Base-by-base conservation (phyloP, 352 stramenopile genomes). In the Phytophthora syringae region DNA sequence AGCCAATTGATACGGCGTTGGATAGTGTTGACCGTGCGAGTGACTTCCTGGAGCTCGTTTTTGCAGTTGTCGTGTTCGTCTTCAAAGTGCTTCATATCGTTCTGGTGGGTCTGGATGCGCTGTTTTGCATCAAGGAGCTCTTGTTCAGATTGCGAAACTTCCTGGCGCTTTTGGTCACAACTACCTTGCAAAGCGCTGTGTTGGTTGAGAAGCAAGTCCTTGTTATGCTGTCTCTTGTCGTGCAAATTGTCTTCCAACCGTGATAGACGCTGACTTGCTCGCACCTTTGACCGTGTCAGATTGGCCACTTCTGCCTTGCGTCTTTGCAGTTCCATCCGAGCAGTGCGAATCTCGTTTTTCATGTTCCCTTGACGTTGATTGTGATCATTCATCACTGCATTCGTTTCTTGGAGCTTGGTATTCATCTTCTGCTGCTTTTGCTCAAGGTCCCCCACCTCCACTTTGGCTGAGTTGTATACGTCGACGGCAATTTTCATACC, bases 251-350 rank as follows among this genome's bases (percentile, higher is more conserved):
- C 64, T 37, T 87, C 48, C 24, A 93, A 52, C 5, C 76, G 84
- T 24, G 74, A 45, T 16, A 90, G 81, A 0, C 74, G 79, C 49
- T 84, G 72, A 10, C 78, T 78, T 20, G 77, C 66, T 20, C 76
- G 74, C n/a, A 83, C 67, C 15, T 77, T 83, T 3, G 87, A 76
- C 16, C 82, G 71, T 0, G 74, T 57, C 5, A 93, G 39, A 27
- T 86, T 72, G 61, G 88, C 90, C 25, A 89, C 55, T 47, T 93
- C 84, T 0, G 82, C 82, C 24, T 91, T 86, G 64, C 86, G 82
- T 6, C 70, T 65, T 42, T 93, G 82, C 27, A 93, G 56, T 11
- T 84, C 84, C 1, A 80, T 78, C 11, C 80, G 73, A 1, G 82
- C 78, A 60, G 92, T 81, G 15, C 80, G 79, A 16, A 93, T 92